Base-by-base conservation (phyloP, 2,329 filamentous ascomycete species). In the Exutisphaerella laricina region DNA sequence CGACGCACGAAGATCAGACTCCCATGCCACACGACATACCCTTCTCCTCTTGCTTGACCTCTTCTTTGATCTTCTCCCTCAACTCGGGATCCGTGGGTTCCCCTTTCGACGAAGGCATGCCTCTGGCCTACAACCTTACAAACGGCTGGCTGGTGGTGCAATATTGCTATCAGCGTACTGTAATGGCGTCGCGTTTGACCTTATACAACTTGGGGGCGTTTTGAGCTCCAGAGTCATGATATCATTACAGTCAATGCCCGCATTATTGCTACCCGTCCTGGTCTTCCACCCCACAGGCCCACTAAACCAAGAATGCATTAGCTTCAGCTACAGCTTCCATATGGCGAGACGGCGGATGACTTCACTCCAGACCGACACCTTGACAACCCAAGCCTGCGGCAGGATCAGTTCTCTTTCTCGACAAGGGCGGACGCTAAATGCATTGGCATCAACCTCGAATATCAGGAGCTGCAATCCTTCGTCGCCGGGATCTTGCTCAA, bases 321-420 rank as follows among this genome's bases (percentile, higher is more conserved):
- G n/a, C n/a, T n/a, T n/a, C n/a, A n/a, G n/a, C n/a, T n/a, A n/a
- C n/a, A n/a, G n/a, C n/a, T n/a, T n/a, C n/a, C n/a, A n/a, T 63
- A 48, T 34, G 60, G 60, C 6, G 44, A 55, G 4, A 57, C 63
- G 34, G 56, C 55, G 7, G 60, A 65, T 21, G 41, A 40, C 1
- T 66, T 65, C 47, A 36, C 56, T 4, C 63, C 63, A 2, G 63
- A 65, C 41, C 44, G 61, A 3, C 65, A 61, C 60, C 33, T 65
- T 33, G 41, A 35, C 8, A 32, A 39, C 17, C 28, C 28, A 21
- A 25, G 37, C 9, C 30, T 50, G 12, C 40, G 30, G 26, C 18
- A 31, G 9, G 25, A 39, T 3, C 38, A 31, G 6, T 45, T 40
- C 32, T 42, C 45, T 20, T 50, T 45, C 35, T 50, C 43, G n/a